Percentiles rank a stretch among this genome's conserved stretches.
Conservation (phyloP, 164 flowering plant genomes). For the Magnolia officinalis region DNA sequence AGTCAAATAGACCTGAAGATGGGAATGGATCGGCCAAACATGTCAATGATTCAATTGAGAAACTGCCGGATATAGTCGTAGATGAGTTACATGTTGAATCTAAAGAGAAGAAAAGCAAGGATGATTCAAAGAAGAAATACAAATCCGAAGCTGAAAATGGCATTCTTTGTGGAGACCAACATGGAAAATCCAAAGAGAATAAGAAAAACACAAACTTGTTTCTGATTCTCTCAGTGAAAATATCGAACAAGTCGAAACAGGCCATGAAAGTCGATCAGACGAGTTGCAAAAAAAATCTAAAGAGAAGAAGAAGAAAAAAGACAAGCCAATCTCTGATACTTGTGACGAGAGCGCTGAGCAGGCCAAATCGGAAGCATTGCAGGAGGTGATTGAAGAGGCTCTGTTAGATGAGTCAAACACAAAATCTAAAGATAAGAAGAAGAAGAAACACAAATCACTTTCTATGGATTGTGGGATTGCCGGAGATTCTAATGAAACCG, state of each 20-base stretch:
- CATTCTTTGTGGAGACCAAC: not conserved
- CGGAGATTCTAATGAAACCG: slow-evolving; percentile 5
- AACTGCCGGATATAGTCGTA: slow-evolving; percentile 1
- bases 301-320: slow-evolving; percentile 44
- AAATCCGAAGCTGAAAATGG: not conserved
- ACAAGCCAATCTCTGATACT: slow-evolving; percentile 26
- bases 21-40: slow-evolving; percentile 4
- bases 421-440: slow-evolving; percentile 34
- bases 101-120: slow-evolving; percentile 28
- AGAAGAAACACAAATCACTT: slow-evolving; percentile 17
- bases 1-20: not conserved
- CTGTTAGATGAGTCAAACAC: slow-evolving; percentile 1
- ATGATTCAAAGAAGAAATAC: not conserved
- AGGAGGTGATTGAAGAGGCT: slow-evolving; percentile 10
- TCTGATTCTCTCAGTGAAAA: slow-evolving; percentile 11
- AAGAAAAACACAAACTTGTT: slow-evolving; percentile 25
- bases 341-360: slow-evolving; percentile 14
- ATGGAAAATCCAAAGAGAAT: slow-evolving; percentile 25
- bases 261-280: slow-evolving; percentile 4
- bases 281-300: slow-evolving; percentile 25
- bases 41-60: not conserved
- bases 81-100: slow-evolving; percentile 8
- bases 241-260: slow-evolving; percentile 3
- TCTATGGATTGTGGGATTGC: not conserved
- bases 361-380: slow-evolving; percentile 3